Conservation (phyloP, 192 early-diverging fungal species). For the Mortierella claussenii region DNA sequence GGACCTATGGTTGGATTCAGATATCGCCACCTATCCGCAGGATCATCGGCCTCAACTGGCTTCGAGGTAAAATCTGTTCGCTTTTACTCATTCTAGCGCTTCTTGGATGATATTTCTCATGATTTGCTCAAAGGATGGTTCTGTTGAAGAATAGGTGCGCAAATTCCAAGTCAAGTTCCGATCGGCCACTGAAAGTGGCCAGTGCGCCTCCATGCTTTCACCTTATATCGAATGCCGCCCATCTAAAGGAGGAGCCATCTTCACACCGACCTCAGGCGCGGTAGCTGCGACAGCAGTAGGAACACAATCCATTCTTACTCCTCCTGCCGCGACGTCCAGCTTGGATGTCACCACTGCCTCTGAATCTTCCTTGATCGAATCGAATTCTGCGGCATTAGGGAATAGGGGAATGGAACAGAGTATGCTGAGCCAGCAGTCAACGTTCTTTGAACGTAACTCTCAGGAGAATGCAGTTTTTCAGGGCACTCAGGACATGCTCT, state of each 20-base stretch:
- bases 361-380: too few relatives aligned
- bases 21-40: background rate
- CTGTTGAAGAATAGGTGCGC: background rate
- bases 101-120: background rate
- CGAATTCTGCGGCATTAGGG: too few relatives aligned
- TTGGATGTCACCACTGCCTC: too few relatives aligned
- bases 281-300: background rate
- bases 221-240: conserved; percentile 18
- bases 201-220: conserved; percentile 8
- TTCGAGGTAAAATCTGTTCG: background rate
- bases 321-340: too few relatives aligned
- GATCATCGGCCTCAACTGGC: background rate
- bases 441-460: too few relatives aligned
- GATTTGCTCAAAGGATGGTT: too few relatives aligned
- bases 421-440: background rate
- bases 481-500: too few relatives aligned
- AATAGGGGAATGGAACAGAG: too few relatives aligned
- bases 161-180: conserved; percentile 31
- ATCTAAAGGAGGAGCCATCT: too few relatives aligned
- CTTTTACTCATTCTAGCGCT: background rate
- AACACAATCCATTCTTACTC: too few relatives aligned
- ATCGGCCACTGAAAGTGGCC: conserved; percentile 9
- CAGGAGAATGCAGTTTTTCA: too few relatives aligned
- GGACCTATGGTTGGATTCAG: conserved; percentile 25
- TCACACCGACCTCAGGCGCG: background rate